Evolutionary conservation across 106 monocot species (phyloP).

Genomic region (Agapanthus africanus): DNA sequence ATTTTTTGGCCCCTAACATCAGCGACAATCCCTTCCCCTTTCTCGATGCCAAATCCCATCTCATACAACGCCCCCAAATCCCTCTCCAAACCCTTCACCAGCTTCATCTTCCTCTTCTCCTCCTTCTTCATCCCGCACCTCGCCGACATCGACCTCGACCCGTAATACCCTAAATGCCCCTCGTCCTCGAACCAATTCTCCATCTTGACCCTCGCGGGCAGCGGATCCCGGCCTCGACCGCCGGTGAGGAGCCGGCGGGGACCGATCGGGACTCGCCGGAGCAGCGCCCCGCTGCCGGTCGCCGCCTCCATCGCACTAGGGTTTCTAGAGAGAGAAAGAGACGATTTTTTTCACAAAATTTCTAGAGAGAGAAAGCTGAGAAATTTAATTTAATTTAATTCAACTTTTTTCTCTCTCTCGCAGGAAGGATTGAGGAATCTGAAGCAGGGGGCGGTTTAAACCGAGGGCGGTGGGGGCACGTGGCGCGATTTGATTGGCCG

Average conservation of each 20-base stretch:
- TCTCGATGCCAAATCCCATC: neutral
- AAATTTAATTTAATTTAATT: neutral
- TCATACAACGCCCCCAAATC: slow-evolving; percentile 18
- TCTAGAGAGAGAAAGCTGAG: slow-evolving; percentile 6
- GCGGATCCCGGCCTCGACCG: too few relatives aligned
- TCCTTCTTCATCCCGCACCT: slow-evolving; percentile 18
- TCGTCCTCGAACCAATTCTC: neutral
- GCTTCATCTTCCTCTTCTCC: slow-evolving; percentile 29
- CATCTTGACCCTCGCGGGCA: neutral
- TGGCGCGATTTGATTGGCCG: neutral
- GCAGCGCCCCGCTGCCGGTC: neutral
- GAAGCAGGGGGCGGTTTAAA: neutral
- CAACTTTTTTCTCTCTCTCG: too few relatives aligned
- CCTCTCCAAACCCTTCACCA: slow-evolving; percentile 28
- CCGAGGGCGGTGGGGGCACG: neutral
- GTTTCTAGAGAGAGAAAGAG: neutral
- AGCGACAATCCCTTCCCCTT: slow-evolving; percentile 10
- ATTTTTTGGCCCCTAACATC: slow-evolving; percentile 24
- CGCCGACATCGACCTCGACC: too few relatives aligned
- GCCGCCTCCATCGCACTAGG: neutral
- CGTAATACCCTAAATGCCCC: slow-evolving; percentile 10
- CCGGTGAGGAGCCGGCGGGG: neutral
- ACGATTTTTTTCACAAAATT: too few relatives aligned
- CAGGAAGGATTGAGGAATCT: neutral
- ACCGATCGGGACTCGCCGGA: neutral